These are phyloP conservation scores for Wallacemonas rigidus DNA, from an alignment of 208 protist genomes.

Conservation along the genomic window DNA sequence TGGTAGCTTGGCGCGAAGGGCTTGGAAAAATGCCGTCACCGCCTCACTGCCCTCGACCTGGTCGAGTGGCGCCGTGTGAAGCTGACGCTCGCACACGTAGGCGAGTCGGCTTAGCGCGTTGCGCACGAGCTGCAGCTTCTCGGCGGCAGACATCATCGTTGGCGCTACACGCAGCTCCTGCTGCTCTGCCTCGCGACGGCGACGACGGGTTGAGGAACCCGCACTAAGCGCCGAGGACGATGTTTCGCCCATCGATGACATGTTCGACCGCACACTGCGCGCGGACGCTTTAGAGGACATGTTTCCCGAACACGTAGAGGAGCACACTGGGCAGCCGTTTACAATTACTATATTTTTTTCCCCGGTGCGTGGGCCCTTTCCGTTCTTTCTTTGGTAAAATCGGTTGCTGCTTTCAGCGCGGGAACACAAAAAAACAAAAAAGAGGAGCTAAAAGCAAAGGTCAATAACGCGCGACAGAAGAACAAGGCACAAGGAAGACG, in stretches of 20 bases:
- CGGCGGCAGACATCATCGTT: conserved; percentile 62
- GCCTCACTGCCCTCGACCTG: conserved; percentile 46
- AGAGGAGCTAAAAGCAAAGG: too few species aligned
- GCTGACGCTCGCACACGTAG: conserved; percentile 74
- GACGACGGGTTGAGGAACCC: conserved; percentile 46
- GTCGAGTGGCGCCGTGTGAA: conserved; percentile 66
- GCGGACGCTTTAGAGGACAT: not conserved
- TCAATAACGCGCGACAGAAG: too few species aligned
- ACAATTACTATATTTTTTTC: too few species aligned
- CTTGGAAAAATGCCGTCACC: conserved; percentile 53
- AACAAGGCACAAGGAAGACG: too few species aligned
- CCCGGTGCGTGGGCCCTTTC: too few species aligned
- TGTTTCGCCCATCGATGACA: conserved; percentile 62
- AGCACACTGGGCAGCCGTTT: too few species aligned
- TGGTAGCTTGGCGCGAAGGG: conserved; percentile 49
- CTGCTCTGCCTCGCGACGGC: conserved; percentile 29
- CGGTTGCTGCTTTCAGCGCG: too few species aligned
- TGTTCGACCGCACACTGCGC: conserved; percentile 52
- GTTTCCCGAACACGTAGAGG: not conserved
- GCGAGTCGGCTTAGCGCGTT: conserved; percentile 76
- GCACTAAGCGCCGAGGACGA: conserved; percentile 48
- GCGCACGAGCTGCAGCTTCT: conserved; percentile 76
- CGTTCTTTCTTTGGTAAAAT: too few species aligned
- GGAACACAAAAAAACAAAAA: too few species aligned
- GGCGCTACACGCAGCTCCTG: conserved; percentile 50